Evolutionary conservation across 441 rosid genomes (phyloP), one percentile per base, ranked within the genome.

Genomic region (Euphorbia celastroides): DNA sequence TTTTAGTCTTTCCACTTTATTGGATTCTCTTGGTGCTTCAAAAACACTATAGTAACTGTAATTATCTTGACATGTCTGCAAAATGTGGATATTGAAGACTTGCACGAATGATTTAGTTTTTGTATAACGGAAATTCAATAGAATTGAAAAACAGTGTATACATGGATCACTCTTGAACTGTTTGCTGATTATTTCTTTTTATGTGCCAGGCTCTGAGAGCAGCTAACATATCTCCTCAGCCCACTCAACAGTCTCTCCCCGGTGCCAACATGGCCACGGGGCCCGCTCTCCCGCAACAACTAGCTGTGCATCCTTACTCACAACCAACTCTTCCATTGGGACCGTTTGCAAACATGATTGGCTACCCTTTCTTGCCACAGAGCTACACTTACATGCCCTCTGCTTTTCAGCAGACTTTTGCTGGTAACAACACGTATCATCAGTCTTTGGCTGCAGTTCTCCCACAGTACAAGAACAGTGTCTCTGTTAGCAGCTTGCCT

Each of bases 381-480:
- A 89, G 89, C 81, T 94, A 92, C 75, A 76, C 96, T 0, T 92
- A 89, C 57, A 80, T 94, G 96, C 98, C 98, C 34, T 89, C 99
- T 0, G 94, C 93, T 69, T 94, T 77, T 74, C 99, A 91, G 85
- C 99, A 93, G 84, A 65, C 85, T 48, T 88, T 81, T 79, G 82
- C 94, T 64, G 95, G 95, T 65, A 93, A 85, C 71, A 89, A 74
- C 75, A 68, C 93, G 31, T 91, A 93, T 74, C 93, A 86, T 74
- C 99, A 93, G 78, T 90, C 95, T 65, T 75, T 91, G 72, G 96
- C 96, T 41, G 86, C 96, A 16, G 72, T 84, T 64, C 97, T 88
- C 42, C 98, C 97, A 8, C 99, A 93, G 65, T 91, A 88, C 80
- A 93, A 89, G 75, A 88, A 82, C 68, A 84, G 83, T 51, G 87